Conservation (phyloP, 805 yeast species). For the Metschnikowia proteae region DNA sequence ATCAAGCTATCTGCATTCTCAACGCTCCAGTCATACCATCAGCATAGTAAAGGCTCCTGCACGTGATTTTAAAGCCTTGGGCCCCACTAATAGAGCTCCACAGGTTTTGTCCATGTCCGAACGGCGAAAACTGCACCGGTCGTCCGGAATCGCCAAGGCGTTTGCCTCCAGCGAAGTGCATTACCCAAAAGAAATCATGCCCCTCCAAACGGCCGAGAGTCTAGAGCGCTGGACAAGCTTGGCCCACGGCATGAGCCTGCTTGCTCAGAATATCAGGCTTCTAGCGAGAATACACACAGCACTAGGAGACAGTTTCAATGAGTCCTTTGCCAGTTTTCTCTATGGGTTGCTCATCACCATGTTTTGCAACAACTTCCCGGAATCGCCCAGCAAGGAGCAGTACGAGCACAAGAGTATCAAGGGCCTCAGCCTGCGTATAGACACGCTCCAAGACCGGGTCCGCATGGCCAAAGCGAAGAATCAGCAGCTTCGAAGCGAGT, state of each 20-base stretch:
- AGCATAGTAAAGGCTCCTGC: no score
- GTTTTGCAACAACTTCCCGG: slow-evolving; percentile 76
- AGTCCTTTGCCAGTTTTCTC: slow-evolving; percentile 69
- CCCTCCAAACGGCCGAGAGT: slow-evolving; percentile 39
- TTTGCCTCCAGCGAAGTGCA: slow-evolving; percentile 32
- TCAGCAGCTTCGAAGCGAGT: slow-evolving; percentile 2
- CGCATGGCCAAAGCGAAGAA: slow-evolving; percentile 18
- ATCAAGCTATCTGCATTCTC: no score
- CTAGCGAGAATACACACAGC: slow-evolving; percentile 59
- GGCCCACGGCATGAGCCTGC: slow-evolving; percentile 46
- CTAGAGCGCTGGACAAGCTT: slow-evolving; percentile 35
- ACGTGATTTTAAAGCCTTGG: no score
- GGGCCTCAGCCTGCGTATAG: slow-evolving; percentile 22
- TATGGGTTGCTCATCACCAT: slow-evolving; percentile 83
- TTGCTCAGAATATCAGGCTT: slow-evolving; percentile 56
- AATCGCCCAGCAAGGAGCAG: slow-evolving; percentile 33
- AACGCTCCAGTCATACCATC: no score
- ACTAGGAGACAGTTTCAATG: slow-evolving; percentile 61
- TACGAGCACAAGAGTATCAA: slow-evolving; percentile 30
- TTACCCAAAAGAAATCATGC: slow-evolving; percentile 41
- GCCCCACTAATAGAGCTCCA: neutral
- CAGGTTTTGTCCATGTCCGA: neutral
- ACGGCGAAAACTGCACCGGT: slow-evolving; percentile 22
- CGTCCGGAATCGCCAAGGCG: slow-evolving; percentile 21
- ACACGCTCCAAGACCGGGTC: slow-evolving; percentile 20